Evolutionary conservation across 208 protist genomes (phyloP).

Genomic region (Entamoeba histolytica): DNA sequence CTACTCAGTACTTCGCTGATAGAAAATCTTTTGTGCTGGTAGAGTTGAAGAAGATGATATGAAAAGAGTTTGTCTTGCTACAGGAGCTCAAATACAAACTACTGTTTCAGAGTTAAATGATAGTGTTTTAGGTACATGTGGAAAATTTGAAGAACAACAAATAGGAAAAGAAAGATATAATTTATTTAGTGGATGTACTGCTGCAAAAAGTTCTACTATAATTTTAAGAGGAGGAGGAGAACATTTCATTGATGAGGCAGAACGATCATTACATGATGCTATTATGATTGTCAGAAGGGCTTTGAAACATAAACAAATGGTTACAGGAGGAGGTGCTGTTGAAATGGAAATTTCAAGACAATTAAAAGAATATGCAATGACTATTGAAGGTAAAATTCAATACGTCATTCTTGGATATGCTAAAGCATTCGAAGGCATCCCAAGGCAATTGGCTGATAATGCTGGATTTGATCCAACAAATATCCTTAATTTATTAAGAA

Average conservation of each 20-base stretch:
- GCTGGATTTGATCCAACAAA: conserved; percentile 97
- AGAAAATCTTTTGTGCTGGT: conserved; percentile 94
- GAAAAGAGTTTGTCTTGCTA: conserved; percentile 36
- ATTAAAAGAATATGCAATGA: conserved; percentile 74
- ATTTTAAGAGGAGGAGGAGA: conserved; percentile 84
- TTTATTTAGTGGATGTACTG: conserved; percentile 85
- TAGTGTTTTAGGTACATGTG: conserved; percentile 74
- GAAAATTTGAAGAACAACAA: conserved; percentile 89
- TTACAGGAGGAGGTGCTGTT: conserved; percentile 95
- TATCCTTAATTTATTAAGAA: conserved; percentile 92
- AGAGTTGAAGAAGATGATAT: conserved; percentile 82
- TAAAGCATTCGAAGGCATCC: conserved; percentile 96
- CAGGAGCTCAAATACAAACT: conserved; percentile 79
- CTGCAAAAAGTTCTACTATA: conserved; percentile 61
- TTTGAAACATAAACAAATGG: conserved; percentile 74
- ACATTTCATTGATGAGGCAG: conserved; percentile 93
- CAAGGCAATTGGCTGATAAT: conserved; percentile 88
- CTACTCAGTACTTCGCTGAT: conserved; percentile 99
- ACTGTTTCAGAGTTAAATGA: conserved; percentile 73
- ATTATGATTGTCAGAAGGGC: conserved; percentile 95
- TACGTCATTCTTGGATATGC: conserved; percentile 90
- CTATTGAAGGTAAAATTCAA: conserved; percentile 88
- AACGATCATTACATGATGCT: conserved; percentile 96
- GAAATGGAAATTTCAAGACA: conserved; percentile 96
- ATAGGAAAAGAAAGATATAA: conserved; percentile 90